These are phyloP conservation scores for Cytidiella melzeri DNA, from an alignment of 768 basidiomycete species.

Conservation along the genomic window DNA sequence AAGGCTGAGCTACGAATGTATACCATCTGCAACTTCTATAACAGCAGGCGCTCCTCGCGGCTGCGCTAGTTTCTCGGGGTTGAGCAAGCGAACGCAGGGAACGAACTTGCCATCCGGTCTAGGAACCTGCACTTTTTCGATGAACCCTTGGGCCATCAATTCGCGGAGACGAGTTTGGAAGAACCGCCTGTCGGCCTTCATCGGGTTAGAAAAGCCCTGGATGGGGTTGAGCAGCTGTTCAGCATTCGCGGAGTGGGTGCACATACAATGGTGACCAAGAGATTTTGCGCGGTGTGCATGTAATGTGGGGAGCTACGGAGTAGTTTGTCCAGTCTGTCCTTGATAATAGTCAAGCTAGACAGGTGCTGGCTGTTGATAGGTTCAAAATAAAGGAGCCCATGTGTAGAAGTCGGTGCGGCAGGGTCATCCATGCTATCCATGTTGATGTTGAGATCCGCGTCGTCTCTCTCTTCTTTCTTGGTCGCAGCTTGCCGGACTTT, in stretches of 20 bases:
- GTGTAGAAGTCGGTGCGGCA: constrained; percentile 16
- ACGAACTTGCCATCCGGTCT: constrained; percentile 48
- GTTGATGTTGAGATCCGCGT: constrained; percentile 14
- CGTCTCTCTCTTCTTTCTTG: constrained; percentile 31
- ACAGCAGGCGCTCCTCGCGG: constrained; percentile 8
- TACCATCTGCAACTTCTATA: constrained; percentile 11
- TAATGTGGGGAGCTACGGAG: constrained; percentile 63
- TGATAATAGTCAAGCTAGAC: constrained; percentile 67
- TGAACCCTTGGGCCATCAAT: constrained; percentile 62
- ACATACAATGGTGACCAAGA: constrained; percentile 72
- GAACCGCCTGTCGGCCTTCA: constrained; percentile 75
- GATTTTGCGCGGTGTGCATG: constrained; percentile 68
- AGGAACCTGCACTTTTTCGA: constrained; percentile 72
- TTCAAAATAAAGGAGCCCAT: constrained; percentile 44
- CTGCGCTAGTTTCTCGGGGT: constrained; percentile 28
- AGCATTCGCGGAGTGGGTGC: not conserved
- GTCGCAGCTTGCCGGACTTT: constrained; percentile 22
- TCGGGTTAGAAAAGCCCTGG: constrained; percentile 72
- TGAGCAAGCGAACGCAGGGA: constrained; percentile 63
- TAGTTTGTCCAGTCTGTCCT: constrained; percentile 63
- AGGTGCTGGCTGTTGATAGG: constrained; percentile 75
- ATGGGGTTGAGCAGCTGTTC: not conserved
- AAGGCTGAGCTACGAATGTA: no score
- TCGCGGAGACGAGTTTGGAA: constrained; percentile 72
- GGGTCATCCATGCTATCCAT: constrained; percentile 8